These are phyloP conservation scores for Fusarium camptoceras DNA, from an alignment of 2,329 filamentous ascomycete genomes.

Conservation along the genomic window DNA sequence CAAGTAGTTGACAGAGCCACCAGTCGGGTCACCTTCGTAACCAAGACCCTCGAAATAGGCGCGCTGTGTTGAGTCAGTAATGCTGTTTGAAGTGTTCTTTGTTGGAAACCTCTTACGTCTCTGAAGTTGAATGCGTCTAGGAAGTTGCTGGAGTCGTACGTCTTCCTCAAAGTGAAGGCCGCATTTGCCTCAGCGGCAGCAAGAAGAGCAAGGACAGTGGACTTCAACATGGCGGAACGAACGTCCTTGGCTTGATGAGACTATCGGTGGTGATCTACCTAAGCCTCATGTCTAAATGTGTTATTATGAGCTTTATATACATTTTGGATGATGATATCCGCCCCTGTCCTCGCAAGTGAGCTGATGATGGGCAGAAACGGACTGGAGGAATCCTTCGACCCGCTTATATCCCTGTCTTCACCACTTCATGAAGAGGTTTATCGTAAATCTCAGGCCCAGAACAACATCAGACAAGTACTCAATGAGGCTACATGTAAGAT, in stretches of 20 bases:
- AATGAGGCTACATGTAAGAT: neutral
- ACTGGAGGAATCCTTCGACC: neutral
- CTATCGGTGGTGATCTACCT: too few relatives aligned
- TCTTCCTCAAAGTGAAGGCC: constrained; percentile 13
- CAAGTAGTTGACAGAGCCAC: constrained; percentile 21
- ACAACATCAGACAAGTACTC: neutral
- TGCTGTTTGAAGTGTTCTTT: fast-evolving
- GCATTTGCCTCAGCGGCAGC: neutral
- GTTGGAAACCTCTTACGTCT: neutral
- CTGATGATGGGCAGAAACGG: neutral
- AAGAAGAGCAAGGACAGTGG: constrained; percentile 5
- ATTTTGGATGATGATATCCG: neutral
- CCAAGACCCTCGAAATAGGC: constrained; percentile 10
- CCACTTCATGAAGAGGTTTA: neutral
- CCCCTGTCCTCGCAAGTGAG: neutral
- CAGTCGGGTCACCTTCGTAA: constrained; percentile 17
- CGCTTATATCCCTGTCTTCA: neutral
- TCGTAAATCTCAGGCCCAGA: neutral
- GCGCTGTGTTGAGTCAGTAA: neutral
- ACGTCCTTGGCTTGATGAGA: neutral
- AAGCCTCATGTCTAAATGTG: neutral
- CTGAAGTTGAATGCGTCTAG: constrained; percentile 21
- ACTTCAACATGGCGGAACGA: neutral
- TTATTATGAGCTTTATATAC: neutral
- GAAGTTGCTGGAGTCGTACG: constrained; percentile 21